Evolutionary conservation across 495 filamentous ascomycete species (phyloP).

Genomic region (Rusavskia elegans): DNA sequence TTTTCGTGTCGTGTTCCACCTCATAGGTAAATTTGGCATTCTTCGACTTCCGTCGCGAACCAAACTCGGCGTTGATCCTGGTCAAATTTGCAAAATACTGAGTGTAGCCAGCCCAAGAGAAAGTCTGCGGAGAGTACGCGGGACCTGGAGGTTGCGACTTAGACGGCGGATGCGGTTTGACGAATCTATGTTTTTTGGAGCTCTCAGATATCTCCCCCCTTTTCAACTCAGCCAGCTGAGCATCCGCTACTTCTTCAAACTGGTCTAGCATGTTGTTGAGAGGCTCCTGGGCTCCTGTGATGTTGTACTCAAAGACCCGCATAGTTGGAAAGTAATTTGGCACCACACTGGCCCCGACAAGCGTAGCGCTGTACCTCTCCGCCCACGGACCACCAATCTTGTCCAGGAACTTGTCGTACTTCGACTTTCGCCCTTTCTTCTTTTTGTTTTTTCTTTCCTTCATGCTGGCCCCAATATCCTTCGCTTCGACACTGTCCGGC

Average conservation of each 20-base stretch:
- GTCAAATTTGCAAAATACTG: conserved; percentile 95
- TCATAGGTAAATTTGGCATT: conserved; percentile 57
- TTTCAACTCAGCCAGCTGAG: conserved; percentile 26
- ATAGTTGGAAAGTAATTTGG: conserved; percentile 87
- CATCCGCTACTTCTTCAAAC: too few relatives aligned
- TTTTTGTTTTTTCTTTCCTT: conserved; percentile 15
- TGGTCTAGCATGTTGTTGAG: not conserved
- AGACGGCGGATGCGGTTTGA: conserved; percentile 55
- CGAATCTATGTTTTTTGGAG: conserved; percentile 43
- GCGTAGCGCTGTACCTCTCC: conserved; percentile 66
- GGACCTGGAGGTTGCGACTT: conserved; percentile 66
- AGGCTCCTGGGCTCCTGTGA: conserved; percentile 34
- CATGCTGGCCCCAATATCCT: too few relatives aligned
- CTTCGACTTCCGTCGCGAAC: conserved; percentile 15
- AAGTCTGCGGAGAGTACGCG: conserved; percentile 74
- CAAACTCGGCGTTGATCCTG: conserved; percentile 54
- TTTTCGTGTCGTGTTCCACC: conserved; percentile 70
- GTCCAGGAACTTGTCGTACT: conserved; percentile 33
- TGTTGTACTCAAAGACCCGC: conserved; percentile 84
- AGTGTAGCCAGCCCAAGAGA: conserved; percentile 60
- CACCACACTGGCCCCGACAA: conserved; percentile 73
- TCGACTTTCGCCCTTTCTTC: conserved; percentile 33
- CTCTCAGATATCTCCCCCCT: conserved; percentile 36
- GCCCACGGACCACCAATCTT: conserved; percentile 65
- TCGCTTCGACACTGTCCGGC: conserved; percentile 25